Percentiles rank a stretch among this genome's conserved stretches.
These are phyloP conservation scores for Aspergillus quadricinctus DNA, from an alignment of 2,329 filamentous ascomycete species.

Conservation along the genomic window DNA sequence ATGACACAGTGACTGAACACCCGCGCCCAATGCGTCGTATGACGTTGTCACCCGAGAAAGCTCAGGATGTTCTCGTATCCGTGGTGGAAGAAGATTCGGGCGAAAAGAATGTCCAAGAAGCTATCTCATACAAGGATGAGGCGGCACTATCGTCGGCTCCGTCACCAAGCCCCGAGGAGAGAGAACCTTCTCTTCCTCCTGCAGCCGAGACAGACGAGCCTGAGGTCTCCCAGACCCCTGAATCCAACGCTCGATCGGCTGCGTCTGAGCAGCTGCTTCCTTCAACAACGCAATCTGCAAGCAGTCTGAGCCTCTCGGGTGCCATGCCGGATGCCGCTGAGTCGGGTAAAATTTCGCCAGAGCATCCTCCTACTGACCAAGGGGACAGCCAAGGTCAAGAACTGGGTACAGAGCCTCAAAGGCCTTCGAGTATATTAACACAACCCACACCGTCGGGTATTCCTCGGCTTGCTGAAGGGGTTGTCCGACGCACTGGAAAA, in stretches of 20 bases:
- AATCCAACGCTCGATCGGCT: constrained; percentile 49
- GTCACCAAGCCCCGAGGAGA: constrained; percentile 15
- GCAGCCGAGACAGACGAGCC: constrained; percentile 33
- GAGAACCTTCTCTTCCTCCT: constrained; percentile 14
- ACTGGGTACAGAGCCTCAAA: constrained; percentile 6
- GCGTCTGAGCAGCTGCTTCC: constrained; percentile 20
- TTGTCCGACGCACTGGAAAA: constrained; percentile 33
- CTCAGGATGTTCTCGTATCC: constrained; percentile 59
- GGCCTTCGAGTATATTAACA: constrained; percentile 15
- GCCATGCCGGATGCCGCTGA: background rate
- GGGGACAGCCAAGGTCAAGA: constrained; percentile 12
- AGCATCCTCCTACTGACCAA: constrained; percentile 5
- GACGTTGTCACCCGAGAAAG: constrained; percentile 57
- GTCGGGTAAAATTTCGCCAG: constrained; percentile 10
- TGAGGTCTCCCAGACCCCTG: constrained; percentile 57
- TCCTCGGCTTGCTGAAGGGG: constrained; percentile 35
- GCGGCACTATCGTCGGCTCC: constrained; percentile 20
- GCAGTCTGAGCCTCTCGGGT: constrained; percentile 1
- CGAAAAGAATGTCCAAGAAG: constrained; percentile 22
- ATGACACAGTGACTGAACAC: constrained; percentile 25
- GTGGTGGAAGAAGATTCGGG: constrained; percentile 61
- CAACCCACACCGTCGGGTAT: constrained; percentile 35
- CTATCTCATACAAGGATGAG: constrained; percentile 11
- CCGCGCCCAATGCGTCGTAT: constrained; percentile 35
- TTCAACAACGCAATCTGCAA: constrained; percentile 6